Evolutionary conservation across 1,284 basidiomycete species (phyloP), one percentile per base, ranked within the genome.

Genomic region (Malassezia equina): DNA sequence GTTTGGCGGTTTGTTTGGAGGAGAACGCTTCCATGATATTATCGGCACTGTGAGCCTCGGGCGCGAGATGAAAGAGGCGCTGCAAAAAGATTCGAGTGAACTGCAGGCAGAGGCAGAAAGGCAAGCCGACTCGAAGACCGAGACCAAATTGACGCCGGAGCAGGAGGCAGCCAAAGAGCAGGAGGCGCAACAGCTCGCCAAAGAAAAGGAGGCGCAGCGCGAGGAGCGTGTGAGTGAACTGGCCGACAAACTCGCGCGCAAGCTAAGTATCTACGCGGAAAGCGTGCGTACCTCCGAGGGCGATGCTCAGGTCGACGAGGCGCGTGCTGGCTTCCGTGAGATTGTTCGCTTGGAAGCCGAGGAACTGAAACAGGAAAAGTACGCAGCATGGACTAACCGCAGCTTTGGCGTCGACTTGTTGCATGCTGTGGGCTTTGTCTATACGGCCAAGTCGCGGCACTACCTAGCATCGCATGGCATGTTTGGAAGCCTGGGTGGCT

Each of bases 51-150:
- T 88, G 64, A 86, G 84, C 51, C 78, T 90, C 64, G 91, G 90
- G 29, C 83, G 83, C 65, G 93, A 98, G 69, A 96, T 99, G 94
- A 99, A 99, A 78, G 83, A 89, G 6, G 91, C 90, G 5, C 78
- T 99, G 70, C 91, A 98, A 71, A 87, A 93, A 69, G 90, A 88
- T 15, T 86, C 86, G 47, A 84, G 86, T 51, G 83, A 81, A 9
- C 59, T 73, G 11, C 66, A 72, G 45, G 53, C 59, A 1, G 61
- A 71, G 31, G 66, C 67, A 4, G 61, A 63, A 21, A 47, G 29
- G 11, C 47, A 47, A 1, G 40, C 33, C 17, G 34, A 25, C 2
- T 44, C 51, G 9, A 19, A 77, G 76, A 59, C 75, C 75, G 23
- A 77, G 76, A 59, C 75, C 75, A 8, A 63, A 4, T 63, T 94